phyloP scores from a whole-genome alignment of 345 rosid genomes.

The Eucalyptus regnans region DNA sequence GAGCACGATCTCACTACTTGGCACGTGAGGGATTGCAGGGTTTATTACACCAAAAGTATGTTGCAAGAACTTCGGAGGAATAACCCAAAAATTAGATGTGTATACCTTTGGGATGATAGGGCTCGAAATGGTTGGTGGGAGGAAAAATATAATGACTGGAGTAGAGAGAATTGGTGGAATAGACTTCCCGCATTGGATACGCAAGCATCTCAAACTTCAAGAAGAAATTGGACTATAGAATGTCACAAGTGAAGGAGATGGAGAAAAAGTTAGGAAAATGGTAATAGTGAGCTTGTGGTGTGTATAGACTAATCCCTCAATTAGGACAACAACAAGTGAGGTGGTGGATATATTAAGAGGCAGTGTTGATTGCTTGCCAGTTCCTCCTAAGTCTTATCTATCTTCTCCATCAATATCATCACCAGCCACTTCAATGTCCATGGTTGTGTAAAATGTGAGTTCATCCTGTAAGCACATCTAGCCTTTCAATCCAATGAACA shows the following conservation, averaged over 20 bases:
- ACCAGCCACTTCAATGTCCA: not conserved
- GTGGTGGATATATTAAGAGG: not conserved
- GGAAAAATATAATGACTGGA: not conserved
- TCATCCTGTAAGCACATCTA: not conserved
- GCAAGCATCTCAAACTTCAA: not conserved
- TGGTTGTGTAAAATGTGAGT: not conserved
- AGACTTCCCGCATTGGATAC: not conserved
- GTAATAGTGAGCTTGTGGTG: not conserved
- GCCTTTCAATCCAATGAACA: not conserved
- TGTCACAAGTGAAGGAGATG: not conserved
- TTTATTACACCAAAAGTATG: conserved; percentile 1
- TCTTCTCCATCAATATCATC: not conserved
- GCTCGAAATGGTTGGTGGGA: not conserved
- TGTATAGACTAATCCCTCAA: not conserved
- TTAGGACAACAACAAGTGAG: not conserved
- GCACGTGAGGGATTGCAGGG: conserved; percentile 6
- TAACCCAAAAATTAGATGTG: too few relatives aligned
- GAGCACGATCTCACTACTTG: conserved; percentile 10
- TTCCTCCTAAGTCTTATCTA: not conserved
- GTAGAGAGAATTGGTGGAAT: not conserved
- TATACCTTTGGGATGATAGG: not conserved
- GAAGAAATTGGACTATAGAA: not conserved
- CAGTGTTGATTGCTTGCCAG: rapidly evolving
- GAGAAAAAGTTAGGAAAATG: not conserved
- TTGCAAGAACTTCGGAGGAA: rapidly evolving